Percentiles rank a stretch among this genome's conserved stretches.
These are phyloP conservation scores for Teunomyces funiuensis DNA, from an alignment of 805 yeast species.

Conservation along the genomic window DNA sequence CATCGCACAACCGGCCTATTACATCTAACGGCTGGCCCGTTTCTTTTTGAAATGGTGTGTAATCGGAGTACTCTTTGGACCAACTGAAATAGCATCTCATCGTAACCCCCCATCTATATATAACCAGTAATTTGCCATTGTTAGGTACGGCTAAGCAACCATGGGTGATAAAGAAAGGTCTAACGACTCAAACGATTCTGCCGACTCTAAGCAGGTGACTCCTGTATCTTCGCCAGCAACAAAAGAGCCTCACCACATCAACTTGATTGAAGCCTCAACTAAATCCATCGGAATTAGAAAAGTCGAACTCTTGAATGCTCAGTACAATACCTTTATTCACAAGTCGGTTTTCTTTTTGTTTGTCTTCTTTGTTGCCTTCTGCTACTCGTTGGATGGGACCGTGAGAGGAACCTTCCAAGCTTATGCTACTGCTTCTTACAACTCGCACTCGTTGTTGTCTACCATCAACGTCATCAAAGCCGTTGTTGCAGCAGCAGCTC, in stretches of 20 bases:
- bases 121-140: too few relatives aligned
- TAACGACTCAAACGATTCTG: neutral
- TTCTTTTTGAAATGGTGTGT: neutral
- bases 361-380: slow-evolving; percentile 55
- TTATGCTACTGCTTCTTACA: slow-evolving; percentile 56
- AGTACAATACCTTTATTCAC: slow-evolving; percentile 37
- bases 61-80: too few relatives aligned
- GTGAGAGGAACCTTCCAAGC: slow-evolving; percentile 49
- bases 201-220: slow-evolving; percentile 1
- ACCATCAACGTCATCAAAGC: slow-evolving; percentile 58
- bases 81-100: too few relatives aligned
- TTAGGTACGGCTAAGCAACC: too few relatives aligned
- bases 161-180: neutral
- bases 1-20: neutral
- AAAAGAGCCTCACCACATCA: neutral
- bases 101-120: neutral
- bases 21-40: neutral
- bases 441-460: slow-evolving; percentile 54
- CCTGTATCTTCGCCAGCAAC: neutral
- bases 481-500: slow-evolving; percentile 67
- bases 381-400: slow-evolving; percentile 58
- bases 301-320: slow-evolving; percentile 54
- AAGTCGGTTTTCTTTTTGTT: slow-evolving; percentile 46
- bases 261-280: slow-evolving; percentile 11
- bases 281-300: slow-evolving; percentile 54